Evolutionary conservation across 129 eudicot species (phyloP).

Genomic region (Arctium lappa): DNA sequence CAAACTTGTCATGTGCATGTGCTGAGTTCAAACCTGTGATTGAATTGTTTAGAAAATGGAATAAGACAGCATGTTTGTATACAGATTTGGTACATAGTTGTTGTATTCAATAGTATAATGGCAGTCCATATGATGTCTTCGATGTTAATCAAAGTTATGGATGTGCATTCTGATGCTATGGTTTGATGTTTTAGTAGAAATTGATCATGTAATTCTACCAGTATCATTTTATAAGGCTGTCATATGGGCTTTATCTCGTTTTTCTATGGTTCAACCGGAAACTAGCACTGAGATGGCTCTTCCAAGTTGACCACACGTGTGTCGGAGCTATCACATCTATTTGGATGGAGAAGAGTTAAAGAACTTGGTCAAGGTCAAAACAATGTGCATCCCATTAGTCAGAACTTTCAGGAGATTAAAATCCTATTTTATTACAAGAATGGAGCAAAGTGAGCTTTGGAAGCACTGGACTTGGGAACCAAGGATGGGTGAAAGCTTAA

Average conservation of each 20-base stretch:
- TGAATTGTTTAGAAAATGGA: no score
- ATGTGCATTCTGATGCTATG: slow-evolving; percentile 94
- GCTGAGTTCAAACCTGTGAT: no score
- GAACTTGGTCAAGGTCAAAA: slow-evolving; percentile 64
- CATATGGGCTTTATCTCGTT: slow-evolving; percentile 83
- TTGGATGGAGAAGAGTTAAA: slow-evolving; percentile 54
- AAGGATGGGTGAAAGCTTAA: slow-evolving; percentile 81
- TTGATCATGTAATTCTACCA: slow-evolving; percentile 71
- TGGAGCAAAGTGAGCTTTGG: slow-evolving; percentile 71
- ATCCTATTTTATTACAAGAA: slow-evolving; percentile 49
- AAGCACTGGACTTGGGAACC: slow-evolving; percentile 98
- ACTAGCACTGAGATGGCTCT: slow-evolving; percentile 58
- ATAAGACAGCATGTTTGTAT: no score
- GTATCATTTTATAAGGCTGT: slow-evolving; percentile 79
- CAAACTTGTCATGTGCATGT: no score
- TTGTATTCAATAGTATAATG: no score
- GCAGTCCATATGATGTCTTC: no score
- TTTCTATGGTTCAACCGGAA: slow-evolving; percentile 74
- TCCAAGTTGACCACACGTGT: slow-evolving; percentile 66
- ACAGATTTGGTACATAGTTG: no score
- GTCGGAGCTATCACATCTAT: slow-evolving; percentile 63
- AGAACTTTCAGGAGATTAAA: slow-evolving; percentile 81
- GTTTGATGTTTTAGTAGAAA: slow-evolving; percentile 81
- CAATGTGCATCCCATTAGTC: slow-evolving; percentile 63
- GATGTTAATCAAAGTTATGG: slow-evolving; percentile 29